Evolutionary conservation across 2,329 filamentous ascomycete genomes (phyloP).

Genomic region (Calycina herbarum): DNA sequence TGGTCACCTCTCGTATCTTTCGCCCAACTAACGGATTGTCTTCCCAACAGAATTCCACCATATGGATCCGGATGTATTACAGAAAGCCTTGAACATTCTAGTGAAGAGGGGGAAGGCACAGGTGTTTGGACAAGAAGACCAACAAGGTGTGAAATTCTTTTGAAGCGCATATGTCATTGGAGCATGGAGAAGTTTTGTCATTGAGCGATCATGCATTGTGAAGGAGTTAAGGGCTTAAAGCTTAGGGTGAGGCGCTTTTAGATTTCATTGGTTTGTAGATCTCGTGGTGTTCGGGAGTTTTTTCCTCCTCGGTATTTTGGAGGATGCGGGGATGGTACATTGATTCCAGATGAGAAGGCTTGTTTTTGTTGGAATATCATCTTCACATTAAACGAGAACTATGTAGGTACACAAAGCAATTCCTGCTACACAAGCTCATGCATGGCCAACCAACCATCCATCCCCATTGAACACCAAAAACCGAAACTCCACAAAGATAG

Average conservation of each 20-base stretch:
- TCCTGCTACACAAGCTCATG: background rate
- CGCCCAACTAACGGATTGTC: background rate
- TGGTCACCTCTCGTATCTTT: background rate
- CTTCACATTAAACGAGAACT: background rate
- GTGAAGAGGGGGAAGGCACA: constrained; percentile 92
- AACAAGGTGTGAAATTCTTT: constrained; percentile 95
- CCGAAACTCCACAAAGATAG: constrained; percentile 7
- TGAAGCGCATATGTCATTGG: constrained; percentile 40
- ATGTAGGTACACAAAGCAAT: background rate
- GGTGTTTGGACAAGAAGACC: constrained; percentile 86
- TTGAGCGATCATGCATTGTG: constrained; percentile 15
- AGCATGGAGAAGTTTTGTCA: background rate
- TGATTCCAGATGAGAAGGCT: too few relatives aligned
- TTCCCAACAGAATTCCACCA: constrained; percentile 71
- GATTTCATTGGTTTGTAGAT: too few relatives aligned
- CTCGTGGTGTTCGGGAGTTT: too few relatives aligned
- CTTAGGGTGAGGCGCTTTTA: too few relatives aligned
- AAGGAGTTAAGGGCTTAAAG: background rate
- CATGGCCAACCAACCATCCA: background rate
- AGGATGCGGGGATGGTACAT: too few relatives aligned
- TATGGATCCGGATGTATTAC: constrained; percentile 81
- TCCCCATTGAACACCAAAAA: background rate
- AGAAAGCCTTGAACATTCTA: constrained; percentile 74
- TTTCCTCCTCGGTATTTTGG: too few relatives aligned
- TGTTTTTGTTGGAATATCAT: background rate